A percentile compares a stretch with the other conserved stretches of the same genome.
Evolutionary conservation across 129 eudicot species (phyloP).

Genomic region (Dittrichia graveolens): DNA sequence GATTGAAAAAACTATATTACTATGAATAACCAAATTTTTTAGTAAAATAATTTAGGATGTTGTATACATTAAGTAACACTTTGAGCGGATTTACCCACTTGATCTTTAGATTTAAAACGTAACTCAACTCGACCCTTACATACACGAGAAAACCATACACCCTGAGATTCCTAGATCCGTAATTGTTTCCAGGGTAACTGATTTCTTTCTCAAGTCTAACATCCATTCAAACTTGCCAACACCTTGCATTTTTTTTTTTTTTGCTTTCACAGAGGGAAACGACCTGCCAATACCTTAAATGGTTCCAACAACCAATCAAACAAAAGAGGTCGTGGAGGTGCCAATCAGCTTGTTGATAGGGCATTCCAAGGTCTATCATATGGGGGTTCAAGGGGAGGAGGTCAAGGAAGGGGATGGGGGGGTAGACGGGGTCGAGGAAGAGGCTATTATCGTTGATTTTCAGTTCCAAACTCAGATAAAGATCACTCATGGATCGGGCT

Average conservation of each 20-base stretch:
- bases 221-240: neutral
- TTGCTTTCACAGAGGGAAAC: conserved; percentile 54
- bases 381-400: conserved; percentile 57
- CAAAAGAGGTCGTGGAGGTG: conserved; percentile 66
- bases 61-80: neutral
- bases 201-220: neutral
- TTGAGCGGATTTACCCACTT: no score
- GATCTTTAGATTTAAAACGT: neutral
- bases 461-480: neutral
- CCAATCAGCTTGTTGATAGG: conserved; percentile 58
- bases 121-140: neutral
- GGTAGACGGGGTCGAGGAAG: conserved; percentile 77
- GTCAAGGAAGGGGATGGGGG: conserved; percentile 55
- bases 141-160: neutral
- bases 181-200: neutral
- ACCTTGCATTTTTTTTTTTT: neutral
- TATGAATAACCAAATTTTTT: neutral
- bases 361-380: conserved; percentile 56
- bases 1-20: neutral
- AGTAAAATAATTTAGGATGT: neutral
- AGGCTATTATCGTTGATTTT: conserved; percentile 41
- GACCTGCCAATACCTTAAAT: conserved; percentile 49
- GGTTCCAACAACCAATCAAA: conserved; percentile 47
- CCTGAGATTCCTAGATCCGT: neutral
- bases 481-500: neutral